These are phyloP conservation scores for Fusarium tuaranense DNA, from an alignment of 2,329 filamentous ascomycete species.

Conservation along the genomic window DNA sequence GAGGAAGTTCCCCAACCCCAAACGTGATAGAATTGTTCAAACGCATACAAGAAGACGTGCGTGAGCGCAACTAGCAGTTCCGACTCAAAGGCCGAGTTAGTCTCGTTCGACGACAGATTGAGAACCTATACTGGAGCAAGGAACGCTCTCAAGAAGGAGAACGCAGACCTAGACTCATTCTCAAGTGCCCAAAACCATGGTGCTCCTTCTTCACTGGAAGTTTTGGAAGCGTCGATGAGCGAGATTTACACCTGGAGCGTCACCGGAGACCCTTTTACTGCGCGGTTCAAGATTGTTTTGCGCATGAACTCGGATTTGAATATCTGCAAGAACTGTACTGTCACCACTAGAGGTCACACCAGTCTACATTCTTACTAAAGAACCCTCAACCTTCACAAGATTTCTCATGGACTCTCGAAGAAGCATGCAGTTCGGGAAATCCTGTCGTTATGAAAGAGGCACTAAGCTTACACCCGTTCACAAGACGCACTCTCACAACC, in stretches of 20 bases:
- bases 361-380: neutral
- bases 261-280: conserved; percentile 22
- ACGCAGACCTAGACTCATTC: neutral
- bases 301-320: conserved; percentile 1
- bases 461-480: neutral
- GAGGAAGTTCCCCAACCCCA: no score
- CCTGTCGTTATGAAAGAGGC: neutral
- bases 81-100: conserved; percentile 4
- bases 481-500: neutral
- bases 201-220: conserved; percentile 17
- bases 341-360: neutral
- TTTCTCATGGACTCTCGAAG: neutral
- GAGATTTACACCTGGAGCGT: neutral
- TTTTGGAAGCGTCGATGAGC: conserved; percentile 1
- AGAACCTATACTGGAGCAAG: neutral
- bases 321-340: neutral
- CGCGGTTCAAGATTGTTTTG: neutral
- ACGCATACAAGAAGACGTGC: neutral
- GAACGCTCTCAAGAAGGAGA: neutral
- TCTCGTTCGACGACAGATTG: conserved; percentile 12
- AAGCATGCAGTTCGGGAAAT: neutral
- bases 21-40: neutral
- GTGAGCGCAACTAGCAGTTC: neutral
- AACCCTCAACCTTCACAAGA: neutral
- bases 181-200: conserved; percentile 27